These are phyloP conservation scores for Globisporangium canariense DNA, from an alignment of 352 stramenopile species.

Conservation along the genomic window DNA sequence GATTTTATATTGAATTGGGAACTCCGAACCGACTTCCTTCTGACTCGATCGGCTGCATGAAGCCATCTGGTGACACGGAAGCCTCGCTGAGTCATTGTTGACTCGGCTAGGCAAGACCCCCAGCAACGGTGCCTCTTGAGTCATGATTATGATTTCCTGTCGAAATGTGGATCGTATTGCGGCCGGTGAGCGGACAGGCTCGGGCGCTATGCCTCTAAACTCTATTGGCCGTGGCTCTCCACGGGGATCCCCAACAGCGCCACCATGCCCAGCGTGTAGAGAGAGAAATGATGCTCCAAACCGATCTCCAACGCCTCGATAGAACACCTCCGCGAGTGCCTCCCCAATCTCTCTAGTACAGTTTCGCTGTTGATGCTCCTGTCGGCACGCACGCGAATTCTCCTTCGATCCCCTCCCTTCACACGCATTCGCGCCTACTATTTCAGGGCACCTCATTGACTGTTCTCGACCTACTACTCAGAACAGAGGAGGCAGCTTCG, in stretches of 20 bases:
- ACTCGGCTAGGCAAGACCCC: background rate
- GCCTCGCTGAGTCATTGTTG: background rate
- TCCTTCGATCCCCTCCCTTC: too few species aligned
- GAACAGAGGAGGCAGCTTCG: too few species aligned
- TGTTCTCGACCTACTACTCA: too few species aligned
- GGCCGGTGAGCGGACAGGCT: background rate
- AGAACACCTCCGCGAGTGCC: background rate
- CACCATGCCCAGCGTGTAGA: background rate
- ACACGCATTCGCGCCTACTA: too few species aligned
- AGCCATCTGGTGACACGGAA: background rate
- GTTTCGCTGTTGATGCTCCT: too few species aligned
- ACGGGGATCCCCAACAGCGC: background rate
- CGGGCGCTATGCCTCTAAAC: background rate
- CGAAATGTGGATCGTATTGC: background rate
- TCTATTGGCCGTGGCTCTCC: background rate
- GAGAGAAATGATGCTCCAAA: background rate
- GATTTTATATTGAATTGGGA: background rate
- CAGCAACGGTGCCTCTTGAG: background rate
- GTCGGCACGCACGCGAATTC: too few species aligned
- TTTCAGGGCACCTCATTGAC: too few species aligned
- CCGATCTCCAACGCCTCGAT: background rate
- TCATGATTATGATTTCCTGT: constrained; percentile 6
- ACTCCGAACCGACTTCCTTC: background rate
- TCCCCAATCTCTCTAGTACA: background rate
- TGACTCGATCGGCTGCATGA: background rate